phyloP scores from a whole-genome alignment of 805 yeast genomes.

The Clavispora vitiphila region DNA sequence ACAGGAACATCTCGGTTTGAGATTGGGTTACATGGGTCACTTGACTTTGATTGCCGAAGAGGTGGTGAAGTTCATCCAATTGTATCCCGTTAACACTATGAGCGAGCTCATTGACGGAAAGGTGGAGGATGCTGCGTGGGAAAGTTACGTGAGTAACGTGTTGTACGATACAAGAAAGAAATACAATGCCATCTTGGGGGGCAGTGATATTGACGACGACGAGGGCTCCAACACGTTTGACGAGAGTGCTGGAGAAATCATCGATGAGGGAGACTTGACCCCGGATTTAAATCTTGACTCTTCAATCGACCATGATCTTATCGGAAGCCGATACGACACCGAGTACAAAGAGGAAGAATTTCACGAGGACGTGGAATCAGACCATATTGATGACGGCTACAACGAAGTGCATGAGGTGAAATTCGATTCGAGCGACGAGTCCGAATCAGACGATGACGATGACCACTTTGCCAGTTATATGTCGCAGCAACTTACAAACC shows the following conservation, averaged over 20 bases:
- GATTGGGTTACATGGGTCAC: slow-evolving; percentile 29
- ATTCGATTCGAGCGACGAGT: slow-evolving; percentile 21
- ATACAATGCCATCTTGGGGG: slow-evolving; percentile 91
- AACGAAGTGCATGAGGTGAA: background rate
- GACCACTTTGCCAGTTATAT: slow-evolving; percentile 68
- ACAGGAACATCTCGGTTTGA: slow-evolving; percentile 20
- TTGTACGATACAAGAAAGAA: slow-evolving; percentile 87
- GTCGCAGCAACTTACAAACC: slow-evolving; percentile 66
- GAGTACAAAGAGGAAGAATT: slow-evolving; percentile 20
- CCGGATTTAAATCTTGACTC: slow-evolving; percentile 28
- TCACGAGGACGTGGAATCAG: slow-evolving; percentile 13
- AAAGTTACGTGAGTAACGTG: slow-evolving; percentile 73
- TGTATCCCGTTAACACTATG: slow-evolving; percentile 35
- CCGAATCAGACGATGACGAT: slow-evolving; percentile 38
- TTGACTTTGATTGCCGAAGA: slow-evolving; percentile 29
- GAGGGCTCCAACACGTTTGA: slow-evolving; percentile 18
- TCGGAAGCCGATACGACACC: slow-evolving; percentile 23
- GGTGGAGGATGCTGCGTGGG: slow-evolving; percentile 56
- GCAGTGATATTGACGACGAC: slow-evolving; percentile 43
- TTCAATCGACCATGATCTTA: slow-evolving; percentile 24
- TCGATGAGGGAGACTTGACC: slow-evolving; percentile 29
- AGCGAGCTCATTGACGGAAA: slow-evolving; percentile 35
- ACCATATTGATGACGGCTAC: slow-evolving; percentile 9
- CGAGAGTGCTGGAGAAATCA: slow-evolving; percentile 35
- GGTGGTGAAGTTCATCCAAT: slow-evolving; percentile 26